Conservation (phyloP, 805 yeast species). For the Candida broadrunensis region DNA sequence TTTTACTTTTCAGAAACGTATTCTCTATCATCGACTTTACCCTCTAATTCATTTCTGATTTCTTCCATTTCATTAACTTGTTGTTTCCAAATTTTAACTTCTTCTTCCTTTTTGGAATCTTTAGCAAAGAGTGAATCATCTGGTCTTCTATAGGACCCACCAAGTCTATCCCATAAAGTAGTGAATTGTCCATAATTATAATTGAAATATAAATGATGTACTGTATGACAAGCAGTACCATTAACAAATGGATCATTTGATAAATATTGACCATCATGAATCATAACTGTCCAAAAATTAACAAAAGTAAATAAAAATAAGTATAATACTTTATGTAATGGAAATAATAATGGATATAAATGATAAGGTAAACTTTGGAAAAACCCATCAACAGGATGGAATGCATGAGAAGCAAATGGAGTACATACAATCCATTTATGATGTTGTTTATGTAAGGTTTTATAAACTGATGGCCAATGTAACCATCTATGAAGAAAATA, state of each 20-base stretch:
- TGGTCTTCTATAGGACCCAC: constrained; percentile 90
- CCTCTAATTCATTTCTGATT: constrained; percentile 79
- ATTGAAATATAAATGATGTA: constrained; percentile 95
- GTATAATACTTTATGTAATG: constrained; percentile 84
- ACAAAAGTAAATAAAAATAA: constrained; percentile 82
- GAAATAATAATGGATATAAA: constrained; percentile 86
- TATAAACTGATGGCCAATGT: constrained; percentile 91
- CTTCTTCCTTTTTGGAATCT: constrained; percentile 55
- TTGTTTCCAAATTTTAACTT: constrained; percentile 59
- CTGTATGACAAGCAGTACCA: constrained; percentile 98
- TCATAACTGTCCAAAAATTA: constrained; percentile 97
- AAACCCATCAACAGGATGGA: constrained; percentile 98
- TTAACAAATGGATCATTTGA: constrained; percentile 91
- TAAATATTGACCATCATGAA: constrained; percentile 95
- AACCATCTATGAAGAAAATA: constrained; percentile 89
- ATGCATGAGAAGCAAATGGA: constrained; percentile 97
- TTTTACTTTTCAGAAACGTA: constrained; percentile 37
- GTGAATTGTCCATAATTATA: constrained; percentile 98
- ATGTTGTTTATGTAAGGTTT: constrained; percentile 89
- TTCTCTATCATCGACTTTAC: constrained; percentile 69
- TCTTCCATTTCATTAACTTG: constrained; percentile 75
- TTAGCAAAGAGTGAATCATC: constrained; percentile 71
- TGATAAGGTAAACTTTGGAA: constrained; percentile 93
- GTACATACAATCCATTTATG: constrained; percentile 99
- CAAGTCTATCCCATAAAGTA: constrained; percentile 96